Evolutionary conservation across 2,329 filamentous ascomycete genomes (phyloP).

Genomic region (Pseudocercospora fijiensis): DNA sequence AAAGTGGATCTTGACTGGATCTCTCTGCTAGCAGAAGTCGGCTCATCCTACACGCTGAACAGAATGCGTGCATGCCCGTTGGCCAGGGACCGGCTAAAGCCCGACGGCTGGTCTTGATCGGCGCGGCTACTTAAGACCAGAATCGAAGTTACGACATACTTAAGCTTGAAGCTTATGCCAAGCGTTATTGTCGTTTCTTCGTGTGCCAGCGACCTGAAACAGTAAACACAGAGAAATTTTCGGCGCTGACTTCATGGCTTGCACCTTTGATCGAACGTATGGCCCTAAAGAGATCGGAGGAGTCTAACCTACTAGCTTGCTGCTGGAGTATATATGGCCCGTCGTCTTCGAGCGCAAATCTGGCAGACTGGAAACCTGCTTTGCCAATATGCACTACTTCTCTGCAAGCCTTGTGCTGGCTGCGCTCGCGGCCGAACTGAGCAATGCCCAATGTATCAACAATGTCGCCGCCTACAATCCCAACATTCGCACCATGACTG

Average conservation of each 20-base stretch:
- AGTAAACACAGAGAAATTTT: background rate
- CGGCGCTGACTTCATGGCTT: background rate
- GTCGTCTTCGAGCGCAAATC: background rate
- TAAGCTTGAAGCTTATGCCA: background rate
- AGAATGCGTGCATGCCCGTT: background rate
- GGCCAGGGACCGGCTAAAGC: background rate
- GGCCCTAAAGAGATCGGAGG: background rate
- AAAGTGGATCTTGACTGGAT: background rate
- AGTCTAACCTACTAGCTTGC: background rate
- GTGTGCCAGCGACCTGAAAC: background rate
- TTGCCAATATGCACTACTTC: background rate
- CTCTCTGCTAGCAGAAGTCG: background rate
- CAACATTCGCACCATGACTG: slow-evolving; percentile 21
- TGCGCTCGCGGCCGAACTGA: background rate
- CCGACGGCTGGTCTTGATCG: background rate
- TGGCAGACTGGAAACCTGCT: background rate
- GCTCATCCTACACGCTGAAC: background rate
- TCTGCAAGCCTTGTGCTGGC: background rate
- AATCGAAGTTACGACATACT: background rate
- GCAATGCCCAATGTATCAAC: slow-evolving; percentile 26
- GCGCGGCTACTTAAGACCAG: background rate
- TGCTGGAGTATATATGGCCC: background rate
- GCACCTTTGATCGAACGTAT: no score
- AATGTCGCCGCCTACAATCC: slow-evolving; percentile 27
- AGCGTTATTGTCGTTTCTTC: background rate